phyloP scores from a whole-genome alignment of 2,329 filamentous ascomycete genomes.

The Onygenales sp. region DNA sequence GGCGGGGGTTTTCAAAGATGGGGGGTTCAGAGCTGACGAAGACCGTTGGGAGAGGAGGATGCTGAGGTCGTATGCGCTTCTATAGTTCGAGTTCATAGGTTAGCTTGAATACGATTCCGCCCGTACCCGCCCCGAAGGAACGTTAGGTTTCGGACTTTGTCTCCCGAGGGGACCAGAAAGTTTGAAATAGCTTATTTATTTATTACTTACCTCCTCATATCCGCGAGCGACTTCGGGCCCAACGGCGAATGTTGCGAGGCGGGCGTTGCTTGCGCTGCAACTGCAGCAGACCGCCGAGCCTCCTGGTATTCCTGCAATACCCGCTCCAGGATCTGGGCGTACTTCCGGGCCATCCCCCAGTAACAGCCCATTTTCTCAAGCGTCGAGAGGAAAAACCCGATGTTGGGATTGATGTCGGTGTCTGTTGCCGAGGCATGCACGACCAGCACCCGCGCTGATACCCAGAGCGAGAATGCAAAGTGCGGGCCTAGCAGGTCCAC shows the following conservation, averaged over 20 bases:
- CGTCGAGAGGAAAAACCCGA: constrained; percentile 38
- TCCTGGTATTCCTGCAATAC: constrained; percentile 19
- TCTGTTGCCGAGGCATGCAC: constrained; percentile 34
- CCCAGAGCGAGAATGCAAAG: constrained; percentile 39
- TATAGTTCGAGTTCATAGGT: constrained; percentile 7
- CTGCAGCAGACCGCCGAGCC: background rate
- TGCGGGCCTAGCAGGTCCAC: constrained; percentile 36
- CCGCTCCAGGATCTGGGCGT: constrained; percentile 33
- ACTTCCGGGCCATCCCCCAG: constrained; percentile 37
- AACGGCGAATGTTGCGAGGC: background rate
- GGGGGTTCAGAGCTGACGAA: constrained; percentile 30
- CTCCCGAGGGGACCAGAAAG: too few relatives aligned
- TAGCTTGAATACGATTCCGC: background rate
- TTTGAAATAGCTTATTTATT: background rate
- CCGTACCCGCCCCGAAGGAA: too few relatives aligned
- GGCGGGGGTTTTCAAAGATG: constrained; percentile 30
- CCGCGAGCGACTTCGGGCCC: constrained; percentile 24
- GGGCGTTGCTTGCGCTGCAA: background rate
- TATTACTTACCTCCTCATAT: constrained; percentile 33
- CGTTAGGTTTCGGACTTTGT: too few relatives aligned
- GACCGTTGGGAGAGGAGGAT: constrained; percentile 28
- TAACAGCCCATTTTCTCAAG: constrained; percentile 34
- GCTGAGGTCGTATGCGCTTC: constrained; percentile 30
- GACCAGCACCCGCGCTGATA: constrained; percentile 32
- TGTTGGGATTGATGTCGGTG: constrained; percentile 26